Percentiles rank a stretch among this genome's conserved stretches.
phyloP scores from a whole-genome alignment of 805 yeast genomes.

The Teunomyces barrocoloradensis region DNA sequence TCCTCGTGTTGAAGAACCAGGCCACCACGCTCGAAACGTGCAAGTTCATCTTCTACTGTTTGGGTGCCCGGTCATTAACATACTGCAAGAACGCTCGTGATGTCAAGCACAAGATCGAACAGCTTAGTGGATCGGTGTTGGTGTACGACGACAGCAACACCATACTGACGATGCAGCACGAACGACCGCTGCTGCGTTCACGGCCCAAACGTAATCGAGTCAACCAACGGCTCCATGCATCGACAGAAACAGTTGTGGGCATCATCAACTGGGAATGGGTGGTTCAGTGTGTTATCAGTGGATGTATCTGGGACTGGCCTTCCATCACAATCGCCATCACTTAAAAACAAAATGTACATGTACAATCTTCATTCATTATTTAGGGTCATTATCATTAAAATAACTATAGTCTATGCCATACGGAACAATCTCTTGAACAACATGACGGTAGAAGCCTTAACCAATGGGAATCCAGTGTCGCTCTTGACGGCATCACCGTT shows the following conservation, averaged over 20 bases:
- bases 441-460: conserved; percentile 46
- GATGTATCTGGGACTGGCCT: conserved; percentile 28
- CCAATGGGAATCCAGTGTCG: conserved; percentile 75
- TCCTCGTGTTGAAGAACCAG: conserved; percentile 35
- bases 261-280: conserved; percentile 65
- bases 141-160: conserved; percentile 27
- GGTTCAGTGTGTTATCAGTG: conserved; percentile 56
- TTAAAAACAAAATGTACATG: too few species aligned
- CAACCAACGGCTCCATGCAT: conserved; percentile 1
- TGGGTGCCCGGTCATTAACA: conserved; percentile 38
- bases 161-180: conserved; percentile 2
- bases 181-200: neutral
- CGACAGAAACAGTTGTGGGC: conserved; percentile 12
- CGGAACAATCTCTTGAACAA: conserved; percentile 24
- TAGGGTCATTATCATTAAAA: conserved; percentile 1
- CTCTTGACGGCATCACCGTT: conserved; percentile 91
- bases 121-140: conserved; percentile 9
- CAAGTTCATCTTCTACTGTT: conserved; percentile 44
- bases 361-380: neutral
- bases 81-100: conserved; percentile 9
- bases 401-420: conserved; percentile 5
- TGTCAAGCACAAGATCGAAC: conserved; percentile 4
- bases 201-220: neutral
- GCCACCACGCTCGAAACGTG: conserved; percentile 32
- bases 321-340: conserved; percentile 5